Conservation (phyloP, 1,284 basidiomycete species). For the Lentinus polychrous region DNA sequence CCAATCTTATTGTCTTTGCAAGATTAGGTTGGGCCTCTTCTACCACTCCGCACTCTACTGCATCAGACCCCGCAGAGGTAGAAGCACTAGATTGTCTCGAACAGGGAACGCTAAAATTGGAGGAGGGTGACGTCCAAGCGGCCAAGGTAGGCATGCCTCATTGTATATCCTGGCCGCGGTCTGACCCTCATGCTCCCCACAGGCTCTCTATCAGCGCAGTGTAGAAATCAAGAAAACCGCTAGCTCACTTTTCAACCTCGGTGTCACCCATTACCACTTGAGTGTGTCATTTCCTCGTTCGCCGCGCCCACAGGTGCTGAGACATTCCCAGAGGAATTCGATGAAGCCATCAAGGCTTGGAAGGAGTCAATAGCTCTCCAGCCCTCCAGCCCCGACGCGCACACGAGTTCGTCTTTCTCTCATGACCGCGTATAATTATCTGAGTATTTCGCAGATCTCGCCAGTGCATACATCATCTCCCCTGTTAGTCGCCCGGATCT, state of each 20-base stretch:
- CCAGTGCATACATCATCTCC: slow-evolving; percentile 90
- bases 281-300: slow-evolving; percentile 42
- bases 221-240: slow-evolving; percentile 77
- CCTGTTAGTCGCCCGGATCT: slow-evolving; percentile 82
- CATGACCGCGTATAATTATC: slow-evolving; percentile 5
- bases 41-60: slow-evolving; percentile 70
- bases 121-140: slow-evolving; percentile 81
- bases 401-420: slow-evolving; percentile 67
- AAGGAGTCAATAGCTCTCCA: slow-evolving; percentile 79
- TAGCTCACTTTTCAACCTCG: slow-evolving; percentile 83
- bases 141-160: slow-evolving; percentile 45
- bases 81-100: slow-evolving; percentile 83
- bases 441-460: slow-evolving; percentile 56
- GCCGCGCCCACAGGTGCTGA: background rate
- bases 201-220: slow-evolving; percentile 69
- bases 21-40: slow-evolving; percentile 76
- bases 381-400: slow-evolving; percentile 84
- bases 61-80: slow-evolving; percentile 77
- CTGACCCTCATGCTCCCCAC: background rate
- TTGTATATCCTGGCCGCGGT: background rate
- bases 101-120: slow-evolving; percentile 81
- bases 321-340: slow-evolving; percentile 64
- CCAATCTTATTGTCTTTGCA: slow-evolving; percentile 14
- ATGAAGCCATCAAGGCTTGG: slow-evolving; percentile 82
- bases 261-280: slow-evolving; percentile 84